Evolutionary conservation across 2,329 filamentous ascomycete genomes (phyloP).

Genomic region (Cryoendolithus antarcticus): DNA sequence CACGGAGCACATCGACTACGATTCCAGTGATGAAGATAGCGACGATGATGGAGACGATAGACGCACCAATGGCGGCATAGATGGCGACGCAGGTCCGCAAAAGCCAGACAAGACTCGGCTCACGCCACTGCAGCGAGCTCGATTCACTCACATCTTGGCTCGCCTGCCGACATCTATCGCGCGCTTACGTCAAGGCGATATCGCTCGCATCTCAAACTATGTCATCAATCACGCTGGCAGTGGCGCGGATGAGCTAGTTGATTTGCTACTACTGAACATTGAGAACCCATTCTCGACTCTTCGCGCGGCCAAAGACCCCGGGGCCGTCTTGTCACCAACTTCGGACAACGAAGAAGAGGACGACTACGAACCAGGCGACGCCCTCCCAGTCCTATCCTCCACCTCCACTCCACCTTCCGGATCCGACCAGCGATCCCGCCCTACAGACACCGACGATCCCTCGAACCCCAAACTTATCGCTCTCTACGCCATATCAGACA

Average conservation of each 20-base stretch:
- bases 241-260: constrained; percentile 83
- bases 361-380: constrained; percentile 24
- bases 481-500: constrained; percentile 68
- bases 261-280: constrained; percentile 74
- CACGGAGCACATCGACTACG: constrained; percentile 71
- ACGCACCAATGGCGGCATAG: constrained; percentile 26
- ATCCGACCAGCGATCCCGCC: constrained; percentile 28
- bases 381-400: constrained; percentile 10
- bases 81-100: constrained; percentile 27
- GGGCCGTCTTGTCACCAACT: constrained; percentile 12
- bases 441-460: constrained; percentile 38
- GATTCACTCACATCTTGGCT: constrained; percentile 71
- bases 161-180: constrained; percentile 65
- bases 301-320: constrained; percentile 45
- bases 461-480: constrained; percentile 67
- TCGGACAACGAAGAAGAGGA: constrained; percentile 25
- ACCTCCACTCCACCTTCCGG: constrained; percentile 8
- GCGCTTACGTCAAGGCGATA: constrained; percentile 68
- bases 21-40: constrained; percentile 76
- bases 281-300: constrained; percentile 63
- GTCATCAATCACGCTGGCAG: constrained; percentile 76
- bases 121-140: constrained; percentile 72
- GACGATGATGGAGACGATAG: constrained; percentile 41
- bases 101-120: constrained; percentile 46
- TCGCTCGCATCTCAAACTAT: constrained; percentile 76